phyloP scores from a whole-genome alignment of 2,329 filamentous ascomycete genomes.

The Didymella arachidicola region DNA sequence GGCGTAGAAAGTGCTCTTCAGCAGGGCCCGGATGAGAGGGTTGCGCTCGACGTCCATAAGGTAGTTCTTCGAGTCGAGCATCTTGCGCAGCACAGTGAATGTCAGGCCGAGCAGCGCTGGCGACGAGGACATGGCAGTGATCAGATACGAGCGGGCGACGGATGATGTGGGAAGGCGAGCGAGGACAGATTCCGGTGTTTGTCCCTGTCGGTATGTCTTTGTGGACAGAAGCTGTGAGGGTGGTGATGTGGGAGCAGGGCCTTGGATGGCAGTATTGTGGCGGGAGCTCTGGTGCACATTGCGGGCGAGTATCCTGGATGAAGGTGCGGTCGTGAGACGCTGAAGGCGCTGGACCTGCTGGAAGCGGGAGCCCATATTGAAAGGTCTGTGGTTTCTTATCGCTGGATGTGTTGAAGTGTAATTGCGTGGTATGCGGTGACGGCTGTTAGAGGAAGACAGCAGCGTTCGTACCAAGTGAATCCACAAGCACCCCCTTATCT shows the following conservation, averaged over 20 bases:
- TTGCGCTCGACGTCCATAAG: conserved; percentile 79
- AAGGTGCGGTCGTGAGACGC: conserved; percentile 30
- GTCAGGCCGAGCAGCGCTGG: conserved; percentile 73
- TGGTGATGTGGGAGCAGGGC: conserved; percentile 26
- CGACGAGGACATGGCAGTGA: conserved; percentile 74
- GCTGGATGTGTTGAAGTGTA: conserved; percentile 8
- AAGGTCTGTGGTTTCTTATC: neutral
- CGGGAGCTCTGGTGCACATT: conserved; percentile 45
- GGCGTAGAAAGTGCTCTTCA: conserved; percentile 86
- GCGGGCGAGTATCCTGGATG: conserved; percentile 33
- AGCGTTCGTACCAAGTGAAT: conserved; percentile 1
- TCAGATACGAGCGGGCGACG: conserved; percentile 73
- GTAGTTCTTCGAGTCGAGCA: conserved; percentile 73
- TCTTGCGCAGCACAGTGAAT: conserved; percentile 69
- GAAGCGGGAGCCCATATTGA: conserved; percentile 32
- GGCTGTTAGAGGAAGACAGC: neutral
- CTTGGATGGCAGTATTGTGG: conserved; percentile 40
- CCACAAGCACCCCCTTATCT: neutral
- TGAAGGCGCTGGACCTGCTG: conserved; percentile 37
- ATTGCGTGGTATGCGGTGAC: conserved; percentile 4
- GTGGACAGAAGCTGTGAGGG: conserved; percentile 31
- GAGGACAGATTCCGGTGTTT: conserved; percentile 54
- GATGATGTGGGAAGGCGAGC: conserved; percentile 71
- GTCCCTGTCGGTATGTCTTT: conserved; percentile 21
- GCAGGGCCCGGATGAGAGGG: conserved; percentile 69